Percentiles rank a stretch among this genome's conserved stretches.
Evolutionary conservation across 805 yeast genomes (phyloP).

Genomic region (Wickerhamomyces chaumierensis): DNA sequence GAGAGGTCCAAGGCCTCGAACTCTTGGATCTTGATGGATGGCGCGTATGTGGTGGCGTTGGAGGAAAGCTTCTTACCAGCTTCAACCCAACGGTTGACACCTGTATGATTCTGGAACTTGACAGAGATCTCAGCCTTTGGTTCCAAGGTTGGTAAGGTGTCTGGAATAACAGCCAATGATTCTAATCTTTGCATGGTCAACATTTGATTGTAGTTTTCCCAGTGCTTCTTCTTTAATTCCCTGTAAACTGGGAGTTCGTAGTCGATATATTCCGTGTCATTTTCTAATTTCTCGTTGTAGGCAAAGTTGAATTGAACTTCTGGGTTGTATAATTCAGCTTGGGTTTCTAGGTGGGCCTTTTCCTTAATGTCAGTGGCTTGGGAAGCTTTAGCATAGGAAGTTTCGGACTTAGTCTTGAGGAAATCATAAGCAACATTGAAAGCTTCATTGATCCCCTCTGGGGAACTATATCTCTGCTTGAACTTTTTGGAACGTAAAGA

Average conservation of each 20-base stretch:
- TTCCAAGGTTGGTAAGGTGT: slow-evolving; percentile 79
- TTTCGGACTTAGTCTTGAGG: slow-evolving; percentile 38
- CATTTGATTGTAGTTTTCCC: slow-evolving; percentile 67
- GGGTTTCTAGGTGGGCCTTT: slow-evolving; percentile 26
- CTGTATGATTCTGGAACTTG: slow-evolving; percentile 61
- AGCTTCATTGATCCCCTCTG: slow-evolving; percentile 58
- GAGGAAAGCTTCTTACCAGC: slow-evolving; percentile 75
- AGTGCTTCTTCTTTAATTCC: slow-evolving; percentile 49
- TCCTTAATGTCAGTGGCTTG: slow-evolving; percentile 11
- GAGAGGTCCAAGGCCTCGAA: slow-evolving; percentile 34
- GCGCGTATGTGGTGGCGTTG: slow-evolving; percentile 62
- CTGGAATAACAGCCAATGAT: slow-evolving; percentile 77
- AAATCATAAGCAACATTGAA: slow-evolving; percentile 58
- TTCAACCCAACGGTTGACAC: slow-evolving; percentile 55
- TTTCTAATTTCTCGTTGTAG: slow-evolving; percentile 27
- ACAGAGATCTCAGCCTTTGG: slow-evolving; percentile 70
- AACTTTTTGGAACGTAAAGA: slow-evolving; percentile 32
- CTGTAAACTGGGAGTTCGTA: slow-evolving; percentile 73
- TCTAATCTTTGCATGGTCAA: slow-evolving; percentile 87
- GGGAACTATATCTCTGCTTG: slow-evolving; percentile 50
- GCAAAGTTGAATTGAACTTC: slow-evolving; percentile 66
- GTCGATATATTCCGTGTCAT: slow-evolving; percentile 41
- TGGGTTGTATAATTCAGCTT: slow-evolving; percentile 72
- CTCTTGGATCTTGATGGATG: slow-evolving; percentile 68
- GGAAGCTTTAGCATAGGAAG: slow-evolving; percentile 28